Base-by-base conservation (phyloP, 495 filamentous ascomycete species). In the Saxispiralis lemnorum region DNA sequence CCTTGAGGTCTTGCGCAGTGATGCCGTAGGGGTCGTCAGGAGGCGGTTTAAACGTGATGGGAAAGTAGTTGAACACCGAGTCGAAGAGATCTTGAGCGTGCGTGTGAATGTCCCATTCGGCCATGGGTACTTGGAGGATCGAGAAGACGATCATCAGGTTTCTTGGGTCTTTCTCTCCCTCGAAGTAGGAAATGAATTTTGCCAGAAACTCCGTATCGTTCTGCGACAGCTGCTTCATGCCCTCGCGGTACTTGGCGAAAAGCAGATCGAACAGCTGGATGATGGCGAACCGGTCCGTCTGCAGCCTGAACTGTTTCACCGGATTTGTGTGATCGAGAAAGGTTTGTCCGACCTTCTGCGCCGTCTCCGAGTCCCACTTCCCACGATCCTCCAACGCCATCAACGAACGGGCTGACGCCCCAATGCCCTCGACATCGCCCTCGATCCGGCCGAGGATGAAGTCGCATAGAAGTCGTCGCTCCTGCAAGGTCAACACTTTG, bases 81-180 rank as follows among this genome's bases (percentile, higher is more conserved):
- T 84, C 79, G 54, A 83, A 84, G 14, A 83, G 60, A 10, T 55
- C 45, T 49, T 83, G 78, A 7, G 66, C 70, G 56, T 79, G 64
- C 28, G 62, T 60, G 2, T 67, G 60, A 39, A 82, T 71, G 52
- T 80, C 70, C 76, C 81, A 84, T 58, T 84, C 79, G 33, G 76
- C 64, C 67, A 83, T 75, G 10, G 82, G 64, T 16, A 80, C 79
- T 50, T 71, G 77, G 31, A 82, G 55, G 28, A 83, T 67, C 1
- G 79, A 84, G 50, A 84, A 84, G 2, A 83, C 70, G 35, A 84
- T 63, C 79, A 84, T 84, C 20, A 84, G 63, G 53, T 83, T 83
- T 19, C 79, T 66, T 2, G 79, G 79, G 49, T 84, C 79, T 51
- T 84, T 84, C 58, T 84, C 79, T 28, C 77, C 78, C 2, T 75